These are phyloP conservation scores for Trichophaea hybrida DNA, from an alignment of 2,329 filamentous ascomycete genomes.

Conservation along the genomic window DNA sequence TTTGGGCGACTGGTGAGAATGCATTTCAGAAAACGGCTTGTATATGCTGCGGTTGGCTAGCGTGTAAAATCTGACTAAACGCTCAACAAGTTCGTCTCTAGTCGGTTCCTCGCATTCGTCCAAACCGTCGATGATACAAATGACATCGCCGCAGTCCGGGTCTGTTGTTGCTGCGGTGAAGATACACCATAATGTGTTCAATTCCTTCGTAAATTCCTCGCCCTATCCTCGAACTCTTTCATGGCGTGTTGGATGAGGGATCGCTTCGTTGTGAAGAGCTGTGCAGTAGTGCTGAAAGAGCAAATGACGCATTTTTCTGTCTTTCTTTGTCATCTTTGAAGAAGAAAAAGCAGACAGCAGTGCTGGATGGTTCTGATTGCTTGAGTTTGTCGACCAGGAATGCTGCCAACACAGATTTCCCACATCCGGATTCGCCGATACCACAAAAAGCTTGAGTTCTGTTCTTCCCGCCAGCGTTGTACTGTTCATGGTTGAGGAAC, in stretches of 20 bases:
- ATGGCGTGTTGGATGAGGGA: conserved; percentile 5
- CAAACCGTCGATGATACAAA: conserved; percentile 22
- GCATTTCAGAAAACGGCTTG: conserved; percentile 10
- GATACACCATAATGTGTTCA: conserved; percentile 5
- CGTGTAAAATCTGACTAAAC: conserved; percentile 3
- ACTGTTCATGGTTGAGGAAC: conserved; percentile 12
- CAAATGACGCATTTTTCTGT: conserved; percentile 5
- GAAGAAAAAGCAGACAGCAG: conserved; percentile 19
- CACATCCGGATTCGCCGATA: conserved; percentile 16
- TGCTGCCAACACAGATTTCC: conserved; percentile 13
- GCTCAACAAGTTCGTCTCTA: conserved; percentile 8
- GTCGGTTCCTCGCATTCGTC: conserved; percentile 19
- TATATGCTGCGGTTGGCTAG: no score
- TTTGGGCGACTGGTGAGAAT: conserved; percentile 22
- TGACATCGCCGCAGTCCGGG: conserved; percentile 9
- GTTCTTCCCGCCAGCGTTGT: conserved; percentile 4
- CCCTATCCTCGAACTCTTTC: not conserved
- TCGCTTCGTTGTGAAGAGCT: conserved; percentile 8
- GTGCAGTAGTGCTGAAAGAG: conserved; percentile 13
- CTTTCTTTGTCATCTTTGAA: conserved; percentile 11
- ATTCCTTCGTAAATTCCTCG: not conserved
- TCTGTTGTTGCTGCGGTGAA: not conserved
- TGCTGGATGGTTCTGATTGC: not conserved
- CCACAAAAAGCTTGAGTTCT: conserved; percentile 9
- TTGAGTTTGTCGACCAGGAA: conserved; percentile 15